Evolutionary conservation across 345 rosid genomes (phyloP).

Genomic region (Euphorbia tirucalli): DNA sequence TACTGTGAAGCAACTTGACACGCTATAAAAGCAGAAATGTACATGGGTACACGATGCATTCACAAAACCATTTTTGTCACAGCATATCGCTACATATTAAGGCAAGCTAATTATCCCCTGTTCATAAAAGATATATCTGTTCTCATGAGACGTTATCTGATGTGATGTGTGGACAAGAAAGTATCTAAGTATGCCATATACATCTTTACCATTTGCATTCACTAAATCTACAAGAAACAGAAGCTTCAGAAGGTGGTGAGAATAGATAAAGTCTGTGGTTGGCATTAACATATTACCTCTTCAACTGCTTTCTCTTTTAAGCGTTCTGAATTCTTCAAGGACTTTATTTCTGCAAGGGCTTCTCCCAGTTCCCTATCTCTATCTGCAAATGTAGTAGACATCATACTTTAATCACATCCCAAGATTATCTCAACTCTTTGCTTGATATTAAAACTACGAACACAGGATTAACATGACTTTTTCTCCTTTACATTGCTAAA

Average conservation of each 20-base stretch:
- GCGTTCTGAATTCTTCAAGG: constrained; percentile 41
- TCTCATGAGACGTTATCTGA: not conserved
- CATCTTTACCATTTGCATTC: constrained; percentile 3
- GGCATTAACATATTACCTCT: constrained; percentile 32
- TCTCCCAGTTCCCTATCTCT: constrained; percentile 49
- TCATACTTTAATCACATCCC: not conserved
- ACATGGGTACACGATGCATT: not conserved
- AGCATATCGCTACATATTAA: not conserved
- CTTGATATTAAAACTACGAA: not conserved
- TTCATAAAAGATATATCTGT: not conserved
- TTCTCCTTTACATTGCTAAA: not conserved
- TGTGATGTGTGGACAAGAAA: not conserved
- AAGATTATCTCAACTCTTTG: not conserved
- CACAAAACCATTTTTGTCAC: not conserved
- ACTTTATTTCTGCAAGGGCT: constrained; percentile 42
- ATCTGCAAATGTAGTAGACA: constrained; percentile 26
- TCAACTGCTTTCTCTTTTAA: constrained; percentile 47
- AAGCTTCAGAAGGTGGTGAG: not conserved
- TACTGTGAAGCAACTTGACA: not conserved
- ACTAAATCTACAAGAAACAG: not conserved
- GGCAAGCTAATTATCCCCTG: too few relatives aligned
- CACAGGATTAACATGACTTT: not conserved
- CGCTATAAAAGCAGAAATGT: not conserved
- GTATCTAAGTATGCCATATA: not conserved
- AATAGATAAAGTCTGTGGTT: not conserved